Conservation (phyloP, 768 basidiomycete species). For the Bullera alba region DNA sequence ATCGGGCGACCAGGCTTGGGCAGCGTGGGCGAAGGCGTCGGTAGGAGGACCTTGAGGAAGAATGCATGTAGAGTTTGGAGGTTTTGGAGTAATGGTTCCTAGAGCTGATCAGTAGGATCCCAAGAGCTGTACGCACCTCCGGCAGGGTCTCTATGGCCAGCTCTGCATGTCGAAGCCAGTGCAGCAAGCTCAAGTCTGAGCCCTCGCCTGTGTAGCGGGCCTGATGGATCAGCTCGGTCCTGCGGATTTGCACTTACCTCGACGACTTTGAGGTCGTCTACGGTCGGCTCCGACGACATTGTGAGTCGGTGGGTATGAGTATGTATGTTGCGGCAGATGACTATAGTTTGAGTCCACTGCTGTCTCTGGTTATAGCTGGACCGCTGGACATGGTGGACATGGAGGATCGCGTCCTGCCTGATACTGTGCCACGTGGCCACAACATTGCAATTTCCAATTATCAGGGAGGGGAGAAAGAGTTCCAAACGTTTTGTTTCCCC, state of each 20-base stretch:
- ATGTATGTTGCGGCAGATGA: too few relatives aligned
- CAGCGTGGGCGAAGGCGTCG: conserved; percentile 51
- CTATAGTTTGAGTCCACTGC: too few relatives aligned
- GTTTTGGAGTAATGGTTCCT: conserved; percentile 19
- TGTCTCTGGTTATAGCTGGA: too few relatives aligned
- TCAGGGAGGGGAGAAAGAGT: conserved; percentile 1
- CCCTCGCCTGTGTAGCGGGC: conserved; percentile 36
- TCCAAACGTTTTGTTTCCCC: not conserved
- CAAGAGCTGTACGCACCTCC: conserved; percentile 6
- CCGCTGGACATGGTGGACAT: too few relatives aligned
- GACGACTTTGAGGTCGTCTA: conserved; percentile 9
- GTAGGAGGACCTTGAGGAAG: conserved; percentile 59
- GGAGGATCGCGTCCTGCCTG: too few relatives aligned
- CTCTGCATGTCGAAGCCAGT: conserved; percentile 38
- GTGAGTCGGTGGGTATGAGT: too few relatives aligned
- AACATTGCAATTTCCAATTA: not conserved
- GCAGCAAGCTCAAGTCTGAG: conserved; percentile 33
- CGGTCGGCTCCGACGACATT: conserved; percentile 8
- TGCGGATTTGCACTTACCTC: conserved; percentile 6
- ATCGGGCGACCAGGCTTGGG: conserved; percentile 83
- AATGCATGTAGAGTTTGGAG: conserved; percentile 30
- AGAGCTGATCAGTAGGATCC: conserved; percentile 3
- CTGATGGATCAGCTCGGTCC: conserved; percentile 7
- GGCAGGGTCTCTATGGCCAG: conserved; percentile 33
- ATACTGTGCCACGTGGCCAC: too few relatives aligned